Conservation (phyloP, 805 yeast species). For the Torulaspora delbrueckii region DNA sequence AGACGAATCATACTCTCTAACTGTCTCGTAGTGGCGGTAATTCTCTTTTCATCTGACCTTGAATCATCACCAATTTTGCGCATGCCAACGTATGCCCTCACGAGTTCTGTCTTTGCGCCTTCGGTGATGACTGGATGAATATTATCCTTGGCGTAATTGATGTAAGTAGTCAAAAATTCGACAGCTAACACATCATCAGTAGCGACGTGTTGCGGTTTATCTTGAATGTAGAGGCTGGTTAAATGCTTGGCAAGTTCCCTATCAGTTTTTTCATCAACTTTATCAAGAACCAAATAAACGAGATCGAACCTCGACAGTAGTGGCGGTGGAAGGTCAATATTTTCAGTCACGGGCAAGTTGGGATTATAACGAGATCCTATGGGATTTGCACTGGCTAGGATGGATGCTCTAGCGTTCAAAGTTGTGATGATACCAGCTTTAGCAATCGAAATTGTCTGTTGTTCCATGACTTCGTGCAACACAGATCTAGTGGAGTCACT, state of each 20-base stretch:
- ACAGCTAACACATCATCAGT: slow-evolving; percentile 69
- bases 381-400: slow-evolving; percentile 95
- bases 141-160: slow-evolving; percentile 90
- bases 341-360: slow-evolving; percentile 87
- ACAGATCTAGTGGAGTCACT: slow-evolving; percentile 90
- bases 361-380: slow-evolving; percentile 94
- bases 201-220: slow-evolving; percentile 69
- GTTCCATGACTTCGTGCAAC: slow-evolving; percentile 98
- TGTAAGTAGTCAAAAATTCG: slow-evolving; percentile 81
- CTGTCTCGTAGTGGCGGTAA: slow-evolving; percentile 97
- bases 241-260: slow-evolving; percentile 84
- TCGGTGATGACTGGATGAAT: slow-evolving; percentile 72
- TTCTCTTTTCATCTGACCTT: slow-evolving; percentile 77
- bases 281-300: slow-evolving; percentile 87
- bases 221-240: slow-evolving; percentile 88
- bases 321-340: slow-evolving; percentile 96
- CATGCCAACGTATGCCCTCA: slow-evolving; percentile 86
- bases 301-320: slow-evolving; percentile 90
- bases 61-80: slow-evolving; percentile 90
- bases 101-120: slow-evolving; percentile 80
- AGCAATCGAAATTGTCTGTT: slow-evolving; percentile 96
- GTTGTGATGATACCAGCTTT: slow-evolving; percentile 98
- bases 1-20: slow-evolving; percentile 92
- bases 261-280: slow-evolving; percentile 81
- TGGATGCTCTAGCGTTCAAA: slow-evolving; percentile 91